These are phyloP conservation scores for Fusarium concolor DNA, from an alignment of 2,329 filamentous ascomycete genomes.

Conservation along the genomic window DNA sequence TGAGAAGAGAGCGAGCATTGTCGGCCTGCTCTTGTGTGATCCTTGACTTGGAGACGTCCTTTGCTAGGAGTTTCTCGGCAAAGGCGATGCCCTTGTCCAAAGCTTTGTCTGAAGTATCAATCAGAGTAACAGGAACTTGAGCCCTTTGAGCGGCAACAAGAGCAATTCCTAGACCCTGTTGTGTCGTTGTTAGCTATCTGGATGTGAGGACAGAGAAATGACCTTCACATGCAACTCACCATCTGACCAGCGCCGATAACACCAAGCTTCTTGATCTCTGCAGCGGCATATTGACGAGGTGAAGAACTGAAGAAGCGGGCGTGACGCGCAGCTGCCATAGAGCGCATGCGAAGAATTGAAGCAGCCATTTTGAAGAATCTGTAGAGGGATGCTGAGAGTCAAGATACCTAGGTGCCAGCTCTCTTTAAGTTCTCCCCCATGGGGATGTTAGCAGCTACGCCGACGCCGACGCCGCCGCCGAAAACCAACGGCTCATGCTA, in stretches of 20 bases:
- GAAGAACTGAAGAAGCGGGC: conserved; percentile 77
- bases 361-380: conserved; percentile 52
- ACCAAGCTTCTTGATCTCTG: conserved; percentile 85
- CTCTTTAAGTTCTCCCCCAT: conserved; percentile 28
- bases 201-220: background rate
- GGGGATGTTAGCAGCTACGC: conserved; percentile 18
- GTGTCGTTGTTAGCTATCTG: conserved; percentile 31
- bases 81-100: conserved; percentile 92
- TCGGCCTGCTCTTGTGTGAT: conserved; percentile 86
- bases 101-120: conserved; percentile 86
- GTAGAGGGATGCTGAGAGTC: conserved; percentile 4
- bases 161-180: conserved; percentile 91
- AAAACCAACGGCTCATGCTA: conserved; percentile 30
- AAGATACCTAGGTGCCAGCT: background rate
- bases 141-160: conserved; percentile 91
- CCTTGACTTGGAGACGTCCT: conserved; percentile 89
- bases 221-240: conserved; percentile 70
- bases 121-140: conserved; percentile 82
- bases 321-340: conserved; percentile 53
- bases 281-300: conserved; percentile 66
- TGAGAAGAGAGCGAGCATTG: conserved; percentile 75
- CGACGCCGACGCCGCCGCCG: conserved; percentile 2
- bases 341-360: conserved; percentile 54
- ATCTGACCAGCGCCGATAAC: conserved; percentile 97
- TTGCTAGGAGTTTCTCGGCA: conserved; percentile 91